Conservation (phyloP, 306 rosid species). For the Vigna reflexopilosa region DNA sequence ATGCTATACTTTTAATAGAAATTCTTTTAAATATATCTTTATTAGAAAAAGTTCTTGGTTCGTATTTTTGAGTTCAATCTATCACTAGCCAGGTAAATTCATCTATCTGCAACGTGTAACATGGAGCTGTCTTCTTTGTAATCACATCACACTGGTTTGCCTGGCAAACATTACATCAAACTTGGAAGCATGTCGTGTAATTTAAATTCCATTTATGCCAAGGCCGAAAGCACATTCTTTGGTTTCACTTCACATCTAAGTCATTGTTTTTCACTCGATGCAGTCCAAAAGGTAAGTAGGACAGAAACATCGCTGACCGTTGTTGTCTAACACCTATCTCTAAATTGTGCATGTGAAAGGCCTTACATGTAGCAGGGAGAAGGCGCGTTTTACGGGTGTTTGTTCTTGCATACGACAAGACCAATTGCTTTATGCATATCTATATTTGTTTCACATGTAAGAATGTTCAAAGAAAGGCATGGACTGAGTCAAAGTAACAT, state of each 20-base stretch:
- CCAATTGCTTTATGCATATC: not conserved
- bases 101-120: not conserved
- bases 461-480: not conserved
- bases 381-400: not conserved
- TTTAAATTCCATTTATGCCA: not conserved
- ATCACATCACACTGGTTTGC: not conserved
- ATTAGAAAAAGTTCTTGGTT: not conserved
- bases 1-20: too few relatives aligned
- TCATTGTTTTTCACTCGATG: not conserved
- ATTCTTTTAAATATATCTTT: not conserved
- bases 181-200: not conserved
- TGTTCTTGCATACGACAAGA: slow-evolving; percentile 9
- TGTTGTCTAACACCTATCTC: slow-evolving; percentile 13
- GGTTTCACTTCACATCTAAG: not conserved
- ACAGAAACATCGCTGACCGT: slow-evolving; percentile 14
- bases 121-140: not conserved
- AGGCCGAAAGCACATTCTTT: not conserved
- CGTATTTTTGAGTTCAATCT: not conserved
- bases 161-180: not conserved
- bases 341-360: not conserved
- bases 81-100: not conserved
- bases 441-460: not conserved
- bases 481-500: not conserved
- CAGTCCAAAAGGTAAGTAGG: not conserved
- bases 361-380: not conserved